Base-by-base conservation (phyloP, 139 green algal species). In the Spirogloea muscicola region DNA sequence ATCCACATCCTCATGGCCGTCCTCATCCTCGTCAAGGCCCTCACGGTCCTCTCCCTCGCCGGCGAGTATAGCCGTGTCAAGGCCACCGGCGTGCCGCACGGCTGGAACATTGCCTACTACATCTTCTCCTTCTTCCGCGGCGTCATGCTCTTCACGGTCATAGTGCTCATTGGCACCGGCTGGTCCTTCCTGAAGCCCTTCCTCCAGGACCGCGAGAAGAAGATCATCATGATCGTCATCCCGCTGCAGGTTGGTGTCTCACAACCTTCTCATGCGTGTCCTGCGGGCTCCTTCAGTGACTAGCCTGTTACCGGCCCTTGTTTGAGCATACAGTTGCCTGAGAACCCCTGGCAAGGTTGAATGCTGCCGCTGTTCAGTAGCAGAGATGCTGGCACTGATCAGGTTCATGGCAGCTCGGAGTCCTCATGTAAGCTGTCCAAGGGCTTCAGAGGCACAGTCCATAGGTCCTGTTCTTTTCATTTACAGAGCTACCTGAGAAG, bases 61-160 rank as follows among this genome's bases (percentile, higher is more conserved):
- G 71, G 63, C 34, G 74, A 82, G 60, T 91, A 90, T 79, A 86
- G 92, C 71, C 85, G 90, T 46, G 91, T 96, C 68, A 84, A 89
- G 52, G 71, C 75, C 3, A 88, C 84, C 2, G 90, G 94, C 51
- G 60, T 83, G 44, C 83, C 92, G 0, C 83, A 96, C 43, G 93
- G 92, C 63, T 97, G 94, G 94, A 97, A 96, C 77, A 87, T 96
- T 31, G 92, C 89, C n/a, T 98, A 89, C 76, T 97, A 98, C 84
- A 80, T 97, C 59, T 96, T 96, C 86, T 96, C 88, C 36, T 94
- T 92, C 74, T 87, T 91, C 64, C 84, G 91, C 6, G 89, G 90
- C 39, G 63, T 97, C 25, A 89, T 97, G 58, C 95, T 83, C 33
- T 98, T 98, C 86, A 88, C 79, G 5, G 87, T 97, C 27, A 84